Evolutionary conservation across 2,329 filamentous ascomycete genomes (phyloP), one percentile per base, ranked within the genome.

Genomic region (Tetracladium maxilliforme): DNA sequence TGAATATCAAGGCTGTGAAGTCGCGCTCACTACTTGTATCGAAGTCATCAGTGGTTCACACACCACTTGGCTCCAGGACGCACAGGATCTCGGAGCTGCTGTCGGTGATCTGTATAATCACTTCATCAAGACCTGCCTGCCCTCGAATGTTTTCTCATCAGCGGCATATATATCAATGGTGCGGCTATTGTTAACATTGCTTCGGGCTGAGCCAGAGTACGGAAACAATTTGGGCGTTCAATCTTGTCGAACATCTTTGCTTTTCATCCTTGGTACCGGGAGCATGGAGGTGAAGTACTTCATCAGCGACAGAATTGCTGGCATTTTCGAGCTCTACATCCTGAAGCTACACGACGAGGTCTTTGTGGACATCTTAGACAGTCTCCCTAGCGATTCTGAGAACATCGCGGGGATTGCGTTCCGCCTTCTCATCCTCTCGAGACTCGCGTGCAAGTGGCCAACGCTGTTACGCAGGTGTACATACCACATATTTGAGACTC

Each of bases 401-500:
- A 75, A 73, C 48, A 52, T 63, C 9, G 86, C 94, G 48, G 87
- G 84, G 0, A 87, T 95, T 36, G 81, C 83, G 1, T 67, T 92
- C 34, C 74, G 90, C 6, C 54, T 95, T 4, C 68, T 80, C 33
- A 69, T 82, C 7, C 55, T 95, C 8, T 70, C 78, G 2, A 71
- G 72, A 28, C 55, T 98, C 30, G 90, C 80, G 14, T 80, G 82
- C 16, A 56, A 61, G 25, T 95, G 87, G 81, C 74, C 83, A 30
- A 92, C 86, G 1, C 60, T 95, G 12, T 61, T 94, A 21, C 75
- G 86, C 25, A 72, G 79, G 34, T 84, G 83, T 35, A 79, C 92
- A 11, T 98, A 94, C 45, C 79, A 90, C 46, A 84, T 95, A 13
- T 93, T 95, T 38, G 90, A 95, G 46, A 83, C 78, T 0, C 80